These are phyloP conservation scores for Dicorynia guianensis DNA, from an alignment of 306 rosid species.

Conservation along the genomic window DNA sequence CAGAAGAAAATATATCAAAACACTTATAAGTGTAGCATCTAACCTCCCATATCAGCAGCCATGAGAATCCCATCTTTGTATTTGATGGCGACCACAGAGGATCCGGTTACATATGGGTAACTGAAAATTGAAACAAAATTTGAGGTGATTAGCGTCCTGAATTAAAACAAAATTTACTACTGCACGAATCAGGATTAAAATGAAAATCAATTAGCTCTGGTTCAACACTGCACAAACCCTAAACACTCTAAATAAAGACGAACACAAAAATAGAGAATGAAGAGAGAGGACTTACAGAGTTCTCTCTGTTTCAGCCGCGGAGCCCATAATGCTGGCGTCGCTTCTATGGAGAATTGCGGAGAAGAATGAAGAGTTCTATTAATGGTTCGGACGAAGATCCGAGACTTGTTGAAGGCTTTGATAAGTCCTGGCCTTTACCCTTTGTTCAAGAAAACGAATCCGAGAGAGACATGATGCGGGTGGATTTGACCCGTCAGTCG, in stretches of 20 bases:
- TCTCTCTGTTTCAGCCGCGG: slow-evolving; percentile 55
- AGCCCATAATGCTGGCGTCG: neutral
- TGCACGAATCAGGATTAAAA: neutral
- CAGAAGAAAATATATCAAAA: neutral
- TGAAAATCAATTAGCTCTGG: neutral
- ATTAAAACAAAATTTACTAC: too few relatives aligned
- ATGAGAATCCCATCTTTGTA: slow-evolving; percentile 73
- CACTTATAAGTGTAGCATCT: neutral
- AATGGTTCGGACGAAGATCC: too few relatives aligned
- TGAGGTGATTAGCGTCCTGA: neutral
- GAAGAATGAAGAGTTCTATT: too few relatives aligned
- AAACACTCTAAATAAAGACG: neutral
- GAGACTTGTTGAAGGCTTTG: too few relatives aligned
- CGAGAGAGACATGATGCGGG: too few relatives aligned
- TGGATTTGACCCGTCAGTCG: too few relatives aligned
- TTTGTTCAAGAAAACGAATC: too few relatives aligned
- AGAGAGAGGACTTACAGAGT: slow-evolving; percentile 49
- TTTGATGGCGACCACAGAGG: slow-evolving; percentile 67
- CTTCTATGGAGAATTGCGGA: too few relatives aligned
- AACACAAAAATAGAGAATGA: neutral
- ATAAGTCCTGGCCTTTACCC: too few relatives aligned
- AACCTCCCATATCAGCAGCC: slow-evolving; percentile 77
- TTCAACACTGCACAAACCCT: neutral
- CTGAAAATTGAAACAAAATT: slow-evolving; percentile 33
- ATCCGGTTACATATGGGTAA: slow-evolving; percentile 71